phyloP scores from a whole-genome alignment of 495 filamentous ascomycete genomes.

The Penicillium macrosclerotiorum region DNA sequence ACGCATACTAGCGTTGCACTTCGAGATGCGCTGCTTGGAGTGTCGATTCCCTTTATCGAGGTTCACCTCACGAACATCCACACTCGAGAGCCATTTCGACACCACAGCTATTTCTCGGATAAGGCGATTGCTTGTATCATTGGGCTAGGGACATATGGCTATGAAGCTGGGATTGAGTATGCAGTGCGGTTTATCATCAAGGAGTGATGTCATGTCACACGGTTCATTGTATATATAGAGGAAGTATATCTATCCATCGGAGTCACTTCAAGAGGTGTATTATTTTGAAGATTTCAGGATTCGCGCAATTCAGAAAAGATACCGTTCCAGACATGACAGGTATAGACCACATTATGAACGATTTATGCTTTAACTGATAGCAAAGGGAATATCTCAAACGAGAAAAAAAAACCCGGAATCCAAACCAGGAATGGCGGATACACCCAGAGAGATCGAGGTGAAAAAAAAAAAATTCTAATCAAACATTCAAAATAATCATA shows the following conservation, averaged over 20 bases:
- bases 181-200: neutral
- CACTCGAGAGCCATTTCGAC: conserved; percentile 50
- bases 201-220: neutral
- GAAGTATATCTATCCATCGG: neutral
- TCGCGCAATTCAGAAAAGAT: too few relatives aligned
- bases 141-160: conserved; percentile 45
- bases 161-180: conserved; percentile 6
- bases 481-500: conserved; percentile 22
- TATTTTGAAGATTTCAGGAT: too few relatives aligned
- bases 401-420: too few relatives aligned
- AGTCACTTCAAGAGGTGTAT: too few relatives aligned
- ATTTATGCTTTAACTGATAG: too few relatives aligned
- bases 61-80: conserved; percentile 60
- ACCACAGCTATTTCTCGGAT: conserved; percentile 58
- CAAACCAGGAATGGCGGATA: too few relatives aligned
- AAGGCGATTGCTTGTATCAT: conserved; percentile 58
- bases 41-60: conserved; percentile 62
- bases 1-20: conserved; percentile 60
- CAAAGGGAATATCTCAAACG: too few relatives aligned
- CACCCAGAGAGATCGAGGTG: too few relatives aligned
- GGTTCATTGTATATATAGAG: neutral
- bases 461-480: conserved; percentile 9
- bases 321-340: too few relatives aligned
- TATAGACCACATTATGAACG: too few relatives aligned
- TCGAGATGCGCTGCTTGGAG: conserved; percentile 56